These are phyloP conservation scores for Rhodotorula diobovata DNA, from an alignment of 768 basidiomycete species.

Conservation along the genomic window DNA sequence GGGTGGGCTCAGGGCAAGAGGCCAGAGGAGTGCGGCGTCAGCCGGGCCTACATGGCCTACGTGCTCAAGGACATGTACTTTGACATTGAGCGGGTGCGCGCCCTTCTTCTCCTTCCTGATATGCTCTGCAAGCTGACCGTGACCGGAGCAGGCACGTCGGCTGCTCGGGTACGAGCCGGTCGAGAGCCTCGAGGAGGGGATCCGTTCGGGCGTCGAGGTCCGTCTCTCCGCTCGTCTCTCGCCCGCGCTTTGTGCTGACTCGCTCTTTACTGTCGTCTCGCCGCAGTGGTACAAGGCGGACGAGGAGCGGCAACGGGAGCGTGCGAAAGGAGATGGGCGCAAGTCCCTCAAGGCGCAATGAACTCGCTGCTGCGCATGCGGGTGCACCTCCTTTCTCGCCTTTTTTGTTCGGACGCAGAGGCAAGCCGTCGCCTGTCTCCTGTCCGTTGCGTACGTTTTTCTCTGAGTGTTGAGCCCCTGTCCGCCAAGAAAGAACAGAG, in stretches of 20 bases:
- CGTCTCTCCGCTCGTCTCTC: not conserved
- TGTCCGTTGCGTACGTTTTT: no score
- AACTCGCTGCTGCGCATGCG: no score
- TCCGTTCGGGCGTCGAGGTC: conserved; percentile 63
- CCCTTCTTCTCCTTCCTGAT: not conserved
- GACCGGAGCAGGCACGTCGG: conserved; percentile 55
- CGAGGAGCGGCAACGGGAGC: not conserved
- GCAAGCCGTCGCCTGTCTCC: no score
- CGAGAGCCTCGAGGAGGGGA: conserved; percentile 79
- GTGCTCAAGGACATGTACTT: conserved; percentile 75
- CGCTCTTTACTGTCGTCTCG: no score
- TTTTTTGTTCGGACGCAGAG: no score
- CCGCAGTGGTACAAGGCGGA: conserved; percentile 36
- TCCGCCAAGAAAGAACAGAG: no score
- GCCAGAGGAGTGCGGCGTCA: conserved; percentile 62
- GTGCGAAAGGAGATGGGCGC: no score
- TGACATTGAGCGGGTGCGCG: conserved; percentile 75
- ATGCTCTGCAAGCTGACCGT: not conserved
- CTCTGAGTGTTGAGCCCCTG: no score
- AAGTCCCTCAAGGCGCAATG: not conserved
- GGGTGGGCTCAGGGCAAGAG: conserved; percentile 68
- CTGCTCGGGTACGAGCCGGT: conserved; percentile 90
- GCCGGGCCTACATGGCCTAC: conserved; percentile 73
- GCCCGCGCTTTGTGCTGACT: not conserved
- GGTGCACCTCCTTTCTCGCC: not conserved